Base-by-base conservation (phyloP, 345 rosid species). In the Litchi chinensis region DNA sequence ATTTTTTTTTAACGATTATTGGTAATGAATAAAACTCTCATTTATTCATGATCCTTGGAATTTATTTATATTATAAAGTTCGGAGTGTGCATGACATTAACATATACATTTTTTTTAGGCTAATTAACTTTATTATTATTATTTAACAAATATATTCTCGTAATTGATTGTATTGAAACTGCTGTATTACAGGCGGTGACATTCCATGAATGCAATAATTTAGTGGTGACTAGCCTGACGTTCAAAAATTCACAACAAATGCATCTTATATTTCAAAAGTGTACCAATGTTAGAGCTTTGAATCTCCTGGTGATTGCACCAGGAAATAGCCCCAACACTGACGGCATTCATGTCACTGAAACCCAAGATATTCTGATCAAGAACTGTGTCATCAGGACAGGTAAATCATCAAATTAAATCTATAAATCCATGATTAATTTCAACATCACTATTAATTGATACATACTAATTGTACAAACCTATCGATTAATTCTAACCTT, bases 281-380 rank as follows among this genome's bases (percentile, higher is more conserved):
- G 97, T 57, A 5, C 74, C 0, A 90, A 93, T 64, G 98, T 92
- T 0, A 81, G 77, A 65, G 96, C 89, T 28, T 76, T 78, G 73
- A 83, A 89, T 66, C 89, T 95, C 57, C 37, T 65, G 46, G 89
- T 95, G 24, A 82, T 72, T 10, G 89, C 98, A 24, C 98, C 99
- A 0, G 91, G 73, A 10, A 62, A 87, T 5, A 96, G 99, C 80
- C 99, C 97, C 11, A 96, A 96, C 79, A 95, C 99, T 0, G 99
- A 95, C 68, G 99, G 99, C 0, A 91, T 95, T 77, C 98, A 95
- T 73, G 93, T 96, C 57, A 84, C 87, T 2, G 89, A 77, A 54
- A 88, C 97, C 50, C 83, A 81, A n/a, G 90, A 90, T 80, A 84
- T 96, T 76, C 82, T 82, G 10, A 94, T 96, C 40, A 71, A 70